phyloP scores from a whole-genome alignment of 192 early-diverging fungal species.

The Rhizophagus prolifer region DNA sequence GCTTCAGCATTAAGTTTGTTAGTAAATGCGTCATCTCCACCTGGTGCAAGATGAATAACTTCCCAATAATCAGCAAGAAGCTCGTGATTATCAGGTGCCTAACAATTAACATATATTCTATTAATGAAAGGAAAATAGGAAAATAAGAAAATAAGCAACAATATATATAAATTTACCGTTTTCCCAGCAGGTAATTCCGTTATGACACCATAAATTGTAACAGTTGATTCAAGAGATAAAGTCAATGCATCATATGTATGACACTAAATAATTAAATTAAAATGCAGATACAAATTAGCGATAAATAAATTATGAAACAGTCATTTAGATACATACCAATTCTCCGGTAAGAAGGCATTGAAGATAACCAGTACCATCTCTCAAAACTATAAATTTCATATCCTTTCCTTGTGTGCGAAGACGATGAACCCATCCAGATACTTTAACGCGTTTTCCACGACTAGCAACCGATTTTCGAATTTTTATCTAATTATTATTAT shows the following conservation, averaged over 20 bases:
- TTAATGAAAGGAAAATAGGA: background rate
- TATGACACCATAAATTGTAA: constrained; percentile 84
- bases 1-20: constrained; percentile 90
- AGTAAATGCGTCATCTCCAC: constrained; percentile 88
- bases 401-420: constrained; percentile 95
- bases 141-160: background rate
- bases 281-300: background rate
- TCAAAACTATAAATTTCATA: constrained; percentile 92
- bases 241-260: constrained; percentile 93
- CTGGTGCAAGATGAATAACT: constrained; percentile 88
- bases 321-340: constrained; percentile 55
- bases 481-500: constrained; percentile 61
- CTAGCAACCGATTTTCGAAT: constrained; percentile 62
- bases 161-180: constrained; percentile 54
- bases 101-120: background rate
- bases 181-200: constrained; percentile 90
- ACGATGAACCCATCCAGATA: constrained; percentile 96
- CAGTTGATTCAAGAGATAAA: constrained; percentile 90
- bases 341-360: constrained; percentile 89
- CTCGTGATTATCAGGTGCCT: constrained; percentile 97
- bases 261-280: constrained; percentile 68
- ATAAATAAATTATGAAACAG: background rate
- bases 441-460: constrained; percentile 77
- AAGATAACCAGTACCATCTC: constrained; percentile 92
- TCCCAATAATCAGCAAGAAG: constrained; percentile 95